A percentile compares a stretch with the other conserved stretches of the same genome.
These are phyloP conservation scores for Rubus idaeus DNA, from an alignment of 306 rosid species.

Conservation along the genomic window DNA sequence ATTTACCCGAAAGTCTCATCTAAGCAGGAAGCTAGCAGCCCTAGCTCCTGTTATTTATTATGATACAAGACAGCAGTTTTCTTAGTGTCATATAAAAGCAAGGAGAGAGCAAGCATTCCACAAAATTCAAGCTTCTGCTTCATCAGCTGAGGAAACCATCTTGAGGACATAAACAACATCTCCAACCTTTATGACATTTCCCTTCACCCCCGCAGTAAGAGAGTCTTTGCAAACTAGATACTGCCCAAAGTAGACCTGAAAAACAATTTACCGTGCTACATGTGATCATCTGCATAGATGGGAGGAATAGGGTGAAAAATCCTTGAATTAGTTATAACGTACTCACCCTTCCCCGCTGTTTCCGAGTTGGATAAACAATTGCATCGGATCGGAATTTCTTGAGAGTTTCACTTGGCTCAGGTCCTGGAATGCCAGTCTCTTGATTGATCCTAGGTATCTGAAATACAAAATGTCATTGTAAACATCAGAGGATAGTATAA, in stretches of 20 bases:
- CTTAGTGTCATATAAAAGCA: neutral
- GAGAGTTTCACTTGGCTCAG: conserved; percentile 63
- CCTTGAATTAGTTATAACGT: conserved; percentile 19
- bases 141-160: conserved; percentile 52
- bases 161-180: conserved; percentile 52
- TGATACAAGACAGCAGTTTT: neutral
- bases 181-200: conserved; percentile 51
- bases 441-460: conserved; percentile 75
- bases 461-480: conserved; percentile 18
- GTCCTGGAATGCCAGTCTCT: conserved; percentile 60
- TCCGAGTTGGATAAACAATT: conserved; percentile 55
- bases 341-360: conserved; percentile 62
- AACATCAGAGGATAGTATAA: conserved; percentile 6
- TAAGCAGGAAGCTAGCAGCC: neutral
- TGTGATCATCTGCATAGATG: conserved; percentile 19
- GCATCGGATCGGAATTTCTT: conserved; percentile 54
- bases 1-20: neutral
- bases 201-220: conserved; percentile 38
- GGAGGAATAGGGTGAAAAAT: neutral
- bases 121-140: conserved; percentile 62
- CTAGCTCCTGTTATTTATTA: neutral
- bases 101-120: neutral
- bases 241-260: conserved; percentile 83
- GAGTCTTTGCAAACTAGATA: conserved; percentile 64
- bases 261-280: conserved; percentile 18